phyloP scores from a whole-genome alignment of 2,329 filamentous ascomycete species.

The Phymatotrichopsis omnivora region DNA sequence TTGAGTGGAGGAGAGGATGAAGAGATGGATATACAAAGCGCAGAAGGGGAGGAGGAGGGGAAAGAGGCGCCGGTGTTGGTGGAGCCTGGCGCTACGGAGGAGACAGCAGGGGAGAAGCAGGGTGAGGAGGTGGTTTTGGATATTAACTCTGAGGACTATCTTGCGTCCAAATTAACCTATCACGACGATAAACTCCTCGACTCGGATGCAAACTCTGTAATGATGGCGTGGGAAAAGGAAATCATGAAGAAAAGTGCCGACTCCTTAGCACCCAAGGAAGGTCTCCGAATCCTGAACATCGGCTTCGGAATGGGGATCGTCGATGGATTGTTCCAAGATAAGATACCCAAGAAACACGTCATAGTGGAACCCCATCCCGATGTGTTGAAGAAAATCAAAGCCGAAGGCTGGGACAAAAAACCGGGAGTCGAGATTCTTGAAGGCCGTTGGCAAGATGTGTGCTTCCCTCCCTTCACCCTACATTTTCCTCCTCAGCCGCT shows the following conservation, averaged over 20 bases:
- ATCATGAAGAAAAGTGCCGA: constrained; percentile 74
- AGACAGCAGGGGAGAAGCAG: constrained; percentile 18
- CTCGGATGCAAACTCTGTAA: constrained; percentile 67
- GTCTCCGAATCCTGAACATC: constrained; percentile 68
- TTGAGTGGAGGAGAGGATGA: constrained; percentile 39
- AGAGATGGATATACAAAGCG: constrained; percentile 29
- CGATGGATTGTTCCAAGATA: constrained; percentile 62
- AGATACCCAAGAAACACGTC: constrained; percentile 66
- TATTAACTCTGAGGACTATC: constrained; percentile 31
- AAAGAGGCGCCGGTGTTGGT: constrained; percentile 26
- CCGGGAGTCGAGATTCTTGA: constrained; percentile 50
- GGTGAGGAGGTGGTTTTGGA: constrained; percentile 9
- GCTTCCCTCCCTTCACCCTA: neutral
- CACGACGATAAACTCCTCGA: constrained; percentile 58
- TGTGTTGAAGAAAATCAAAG: constrained; percentile 58
- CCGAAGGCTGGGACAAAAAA: constrained; percentile 57
- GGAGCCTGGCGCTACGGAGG: constrained; percentile 8
- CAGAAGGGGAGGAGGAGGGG: constrained; percentile 31
- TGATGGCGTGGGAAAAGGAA: constrained; percentile 87
- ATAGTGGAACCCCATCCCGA: constrained; percentile 77
- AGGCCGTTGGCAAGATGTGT: constrained; percentile 71
- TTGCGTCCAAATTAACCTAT: constrained; percentile 42
- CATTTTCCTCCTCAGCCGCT: neutral
- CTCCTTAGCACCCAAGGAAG: constrained; percentile 48
- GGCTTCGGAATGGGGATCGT: constrained; percentile 89